These are phyloP conservation scores for Thielaviopsis musarum DNA, from an alignment of 2,329 filamentous ascomycete species.

Conservation along the genomic window DNA sequence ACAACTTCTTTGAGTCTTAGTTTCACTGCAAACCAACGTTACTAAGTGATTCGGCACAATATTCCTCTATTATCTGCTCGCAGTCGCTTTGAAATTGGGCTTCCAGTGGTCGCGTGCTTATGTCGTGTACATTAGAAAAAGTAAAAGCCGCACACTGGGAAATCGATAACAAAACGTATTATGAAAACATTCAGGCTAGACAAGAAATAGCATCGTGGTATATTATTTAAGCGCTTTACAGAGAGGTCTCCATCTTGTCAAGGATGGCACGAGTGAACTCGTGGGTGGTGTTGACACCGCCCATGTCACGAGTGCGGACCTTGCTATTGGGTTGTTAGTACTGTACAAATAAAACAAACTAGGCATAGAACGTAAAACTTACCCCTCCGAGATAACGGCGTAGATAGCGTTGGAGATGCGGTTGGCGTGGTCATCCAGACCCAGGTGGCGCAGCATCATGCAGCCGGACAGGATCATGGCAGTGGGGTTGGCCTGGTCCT, in stretches of 20 bases:
- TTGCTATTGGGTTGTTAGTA: constrained; percentile 43
- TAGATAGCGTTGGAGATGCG: constrained; percentile 80
- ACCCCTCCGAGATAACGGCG: constrained; percentile 75
- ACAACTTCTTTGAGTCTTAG: too few relatives aligned
- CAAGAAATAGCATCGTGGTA: not conserved
- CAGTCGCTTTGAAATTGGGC: too few relatives aligned
- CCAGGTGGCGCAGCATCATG: constrained; percentile 95
- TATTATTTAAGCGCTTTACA: constrained; percentile 5
- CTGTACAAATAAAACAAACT: not conserved
- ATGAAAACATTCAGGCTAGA: not conserved
- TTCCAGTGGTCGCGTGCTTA: too few relatives aligned
- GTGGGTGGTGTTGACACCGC: constrained; percentile 73
- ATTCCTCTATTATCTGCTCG: too few relatives aligned
- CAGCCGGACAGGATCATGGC: constrained; percentile 86
- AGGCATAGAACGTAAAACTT: constrained; percentile 23
- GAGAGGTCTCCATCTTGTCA: constrained; percentile 66
- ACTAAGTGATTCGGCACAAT: too few relatives aligned
- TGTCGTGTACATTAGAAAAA: not conserved
- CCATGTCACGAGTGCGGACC: constrained; percentile 88
- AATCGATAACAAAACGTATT: too few relatives aligned
- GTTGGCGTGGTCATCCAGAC: constrained; percentile 95
- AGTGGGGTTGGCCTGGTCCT: constrained; percentile 97
- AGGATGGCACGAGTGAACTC: constrained; percentile 91
- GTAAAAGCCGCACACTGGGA: not conserved
- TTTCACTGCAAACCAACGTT: too few relatives aligned